Percentiles rank a stretch among this genome's conserved stretches.
These are phyloP conservation scores for Pseudogymnoascus verrucosus DNA, from an alignment of 2,329 filamentous ascomycete genomes.

Conservation along the genomic window DNA sequence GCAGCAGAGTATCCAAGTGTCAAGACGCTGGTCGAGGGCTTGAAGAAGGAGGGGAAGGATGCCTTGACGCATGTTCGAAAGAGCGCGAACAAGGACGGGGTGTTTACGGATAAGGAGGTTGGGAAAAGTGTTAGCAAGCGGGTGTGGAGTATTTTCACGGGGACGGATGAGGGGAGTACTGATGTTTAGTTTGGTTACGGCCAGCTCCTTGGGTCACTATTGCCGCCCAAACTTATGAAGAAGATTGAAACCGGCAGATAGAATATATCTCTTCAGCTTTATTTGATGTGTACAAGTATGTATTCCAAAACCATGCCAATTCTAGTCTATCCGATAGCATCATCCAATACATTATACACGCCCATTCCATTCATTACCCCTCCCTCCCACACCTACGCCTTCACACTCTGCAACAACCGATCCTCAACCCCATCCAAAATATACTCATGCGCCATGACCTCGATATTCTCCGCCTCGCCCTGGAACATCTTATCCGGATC, in stretches of 20 bases:
- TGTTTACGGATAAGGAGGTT: conserved; percentile 43
- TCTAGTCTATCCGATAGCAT: not conserved
- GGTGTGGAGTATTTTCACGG: conserved; percentile 52
- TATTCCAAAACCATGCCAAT: not conserved
- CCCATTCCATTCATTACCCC: not conserved
- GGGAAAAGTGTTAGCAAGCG: conserved; percentile 52
- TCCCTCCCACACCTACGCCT: conserved; percentile 14
- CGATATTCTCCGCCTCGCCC: conserved; percentile 88
- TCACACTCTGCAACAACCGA: conserved; percentile 54
- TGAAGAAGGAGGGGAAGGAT: conserved; percentile 49
- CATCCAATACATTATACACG: not conserved
- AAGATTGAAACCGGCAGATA: not conserved
- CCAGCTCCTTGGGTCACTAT: not conserved
- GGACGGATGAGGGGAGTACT: conserved; percentile 42
- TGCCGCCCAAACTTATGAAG: not conserved
- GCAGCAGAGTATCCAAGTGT: conserved; percentile 52
- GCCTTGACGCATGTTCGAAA: conserved; percentile 55
- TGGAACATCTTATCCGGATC: conserved; percentile 94
- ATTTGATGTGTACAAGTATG: not conserved
- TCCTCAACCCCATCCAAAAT: conserved; percentile 84
- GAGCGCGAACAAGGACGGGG: conserved; percentile 49
- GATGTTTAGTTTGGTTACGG: conserved; percentile 1
- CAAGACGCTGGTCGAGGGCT: conserved; percentile 46
- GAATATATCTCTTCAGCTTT: not conserved
- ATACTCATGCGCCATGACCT: conserved; percentile 89